Conservation (phyloP, 1,284 basidiomycete species). For the Gymnopus androsaceus region DNA sequence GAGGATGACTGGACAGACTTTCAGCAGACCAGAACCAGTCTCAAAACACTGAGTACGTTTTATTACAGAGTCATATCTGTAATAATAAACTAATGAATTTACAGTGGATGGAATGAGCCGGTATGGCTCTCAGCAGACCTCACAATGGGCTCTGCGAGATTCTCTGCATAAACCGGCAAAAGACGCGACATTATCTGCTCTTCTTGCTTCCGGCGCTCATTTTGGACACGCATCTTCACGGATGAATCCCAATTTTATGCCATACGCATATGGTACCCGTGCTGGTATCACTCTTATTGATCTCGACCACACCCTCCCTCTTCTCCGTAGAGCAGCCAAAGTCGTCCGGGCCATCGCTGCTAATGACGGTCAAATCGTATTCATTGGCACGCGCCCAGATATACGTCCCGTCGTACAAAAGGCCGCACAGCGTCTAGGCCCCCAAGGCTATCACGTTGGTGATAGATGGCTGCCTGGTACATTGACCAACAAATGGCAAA, state of each 20-base stretch:
- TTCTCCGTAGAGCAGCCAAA: conserved; percentile 87
- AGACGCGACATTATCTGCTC: conserved; percentile 82
- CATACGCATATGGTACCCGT: conserved; percentile 94
- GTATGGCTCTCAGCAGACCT: conserved; percentile 79
- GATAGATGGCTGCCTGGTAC: conserved; percentile 94
- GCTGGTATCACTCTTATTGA: conserved; percentile 94
- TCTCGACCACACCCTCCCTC: conserved; percentile 90
- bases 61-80: conserved; percentile 12
- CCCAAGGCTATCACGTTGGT: conserved; percentile 80
- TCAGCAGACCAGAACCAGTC: conserved; percentile 57
- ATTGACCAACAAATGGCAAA: conserved; percentile 85
- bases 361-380: conserved; percentile 84
- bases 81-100: conserved; percentile 18
- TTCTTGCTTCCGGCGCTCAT: conserved; percentile 92
- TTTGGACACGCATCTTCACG: conserved; percentile 86
- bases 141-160: conserved; percentile 76
- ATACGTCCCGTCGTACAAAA: conserved; percentile 76
- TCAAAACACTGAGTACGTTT: conserved; percentile 54
- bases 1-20: conserved; percentile 66
- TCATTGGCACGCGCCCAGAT: conserved; percentile 86
- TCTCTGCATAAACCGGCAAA: conserved; percentile 66
- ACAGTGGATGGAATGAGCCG: conserved; percentile 67
- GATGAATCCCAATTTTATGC: conserved; percentile 86
- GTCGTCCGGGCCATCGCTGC: conserved; percentile 84
- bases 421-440: conserved; percentile 80